Base-by-base conservation (phyloP, 768 basidiomycete species). In the Amanita exitialis region DNA sequence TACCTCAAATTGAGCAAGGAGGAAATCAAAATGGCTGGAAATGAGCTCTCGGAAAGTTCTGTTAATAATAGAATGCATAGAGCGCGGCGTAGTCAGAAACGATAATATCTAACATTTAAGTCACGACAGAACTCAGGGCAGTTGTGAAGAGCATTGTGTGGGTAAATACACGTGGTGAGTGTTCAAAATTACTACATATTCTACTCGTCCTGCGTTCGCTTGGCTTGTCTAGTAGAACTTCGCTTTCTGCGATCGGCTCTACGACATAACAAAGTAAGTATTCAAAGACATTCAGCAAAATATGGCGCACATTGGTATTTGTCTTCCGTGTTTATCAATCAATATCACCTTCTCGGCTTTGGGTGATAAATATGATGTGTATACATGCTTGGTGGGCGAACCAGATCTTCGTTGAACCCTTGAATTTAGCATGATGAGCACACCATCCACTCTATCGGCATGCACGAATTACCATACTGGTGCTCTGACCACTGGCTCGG, bases 1-100 rank as follows among this genome's bases (percentile, higher is more conserved):
- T 72, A 77, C 25, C 71, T 92, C 50, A 78, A 74, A 53, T 75
- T 92, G 27, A 78, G 76, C 54, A 72, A 63, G 56, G 69, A 74
- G 23, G 90, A 92, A 23, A 76, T 90, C n/a, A 62, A 57, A n/a
- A 42, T 36, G 44, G 46, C 30, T n/a, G 45, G 37, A 16, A 16
- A 8, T 34, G 49, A 27, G 2, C 8, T 16, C 2, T 8, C 38
- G 7, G 42, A 23, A 30, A 28, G 18, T 38, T 13, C 32, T 18
- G 25, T 15, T 36, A 44, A 18, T 32, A 16, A 34, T 39, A 34
- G 30, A 32, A 34, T 9, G 15, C 42, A 20, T 15, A 36, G 28
- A 23, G 21, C 20, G 42, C 37, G 21, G 18, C 42, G n/a, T 27
- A 15, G 27, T 5, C 28, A n/a, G 18, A 50, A 12, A 42, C 38